A percentile compares a stretch with the other conserved stretches of the same genome.
These are phyloP conservation scores for Leccinum arenicola DNA, from an alignment of 768 basidiomycete genomes.

Conservation along the genomic window DNA sequence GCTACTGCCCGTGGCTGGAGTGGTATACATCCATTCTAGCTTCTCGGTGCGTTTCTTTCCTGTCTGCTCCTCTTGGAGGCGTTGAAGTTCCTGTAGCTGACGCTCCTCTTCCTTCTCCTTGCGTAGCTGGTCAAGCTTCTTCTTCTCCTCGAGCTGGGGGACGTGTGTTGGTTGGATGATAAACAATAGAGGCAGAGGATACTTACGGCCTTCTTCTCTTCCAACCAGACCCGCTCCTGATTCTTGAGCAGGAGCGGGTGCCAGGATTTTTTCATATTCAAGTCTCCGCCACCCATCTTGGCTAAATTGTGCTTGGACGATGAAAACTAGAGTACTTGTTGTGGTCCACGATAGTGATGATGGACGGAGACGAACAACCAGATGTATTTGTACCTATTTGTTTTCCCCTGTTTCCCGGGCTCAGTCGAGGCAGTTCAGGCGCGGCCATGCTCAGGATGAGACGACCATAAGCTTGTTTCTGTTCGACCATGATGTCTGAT, in stretches of 20 bases:
- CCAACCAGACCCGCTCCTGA: slow-evolving; percentile 99
- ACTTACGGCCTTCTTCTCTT: slow-evolving; percentile 93
- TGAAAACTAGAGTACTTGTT: background rate
- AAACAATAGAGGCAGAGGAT: background rate
- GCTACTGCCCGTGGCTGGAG: slow-evolving; percentile 86
- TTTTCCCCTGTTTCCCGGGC: background rate
- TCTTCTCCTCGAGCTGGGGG: slow-evolving; percentile 91
- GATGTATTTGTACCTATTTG: slow-evolving; percentile 35
- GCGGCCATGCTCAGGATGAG: slow-evolving; percentile 5
- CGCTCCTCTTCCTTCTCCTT: slow-evolving; percentile 99
- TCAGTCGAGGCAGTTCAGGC: background rate
- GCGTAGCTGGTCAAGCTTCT: slow-evolving; percentile 93
- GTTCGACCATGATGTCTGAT: slow-evolving; percentile 41
- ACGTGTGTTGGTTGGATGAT: slow-evolving; percentile 11
- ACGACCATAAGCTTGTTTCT: background rate
- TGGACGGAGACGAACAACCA: background rate
- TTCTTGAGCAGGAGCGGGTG: slow-evolving; percentile 97
- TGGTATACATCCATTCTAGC: slow-evolving; percentile 99
- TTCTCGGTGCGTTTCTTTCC: slow-evolving; percentile 94
- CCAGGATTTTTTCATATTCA: slow-evolving; percentile 99
- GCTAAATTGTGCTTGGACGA: slow-evolving; percentile 21
- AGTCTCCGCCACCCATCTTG: slow-evolving; percentile 98
- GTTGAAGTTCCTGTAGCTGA: slow-evolving; percentile 92
- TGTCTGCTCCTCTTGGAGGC: slow-evolving; percentile 92
- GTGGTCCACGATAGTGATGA: slow-evolving; percentile 4